phyloP scores from a whole-genome alignment of 352 stramenopile genomes.

The Phytophthora aleatoria region DNA sequence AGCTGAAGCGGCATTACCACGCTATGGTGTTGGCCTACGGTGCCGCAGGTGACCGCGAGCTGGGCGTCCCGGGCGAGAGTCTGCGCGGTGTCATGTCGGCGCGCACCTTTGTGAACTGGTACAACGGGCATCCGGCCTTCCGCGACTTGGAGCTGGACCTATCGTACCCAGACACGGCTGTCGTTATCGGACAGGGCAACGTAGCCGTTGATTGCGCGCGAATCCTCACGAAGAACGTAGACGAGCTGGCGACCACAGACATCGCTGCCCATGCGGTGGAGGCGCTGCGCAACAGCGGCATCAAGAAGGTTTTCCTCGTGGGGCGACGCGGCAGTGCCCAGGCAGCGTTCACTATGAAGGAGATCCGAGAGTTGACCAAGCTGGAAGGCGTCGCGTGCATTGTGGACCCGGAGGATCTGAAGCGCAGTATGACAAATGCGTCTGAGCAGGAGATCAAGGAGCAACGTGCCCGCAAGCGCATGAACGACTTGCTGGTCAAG shows the following conservation, averaged over 20 bases:
- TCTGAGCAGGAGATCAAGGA: constrained; percentile 90
- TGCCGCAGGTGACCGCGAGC: constrained; percentile 87
- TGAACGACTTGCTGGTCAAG: constrained; percentile 81
- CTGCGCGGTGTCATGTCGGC: constrained; percentile 83
- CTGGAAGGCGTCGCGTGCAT: constrained; percentile 81
- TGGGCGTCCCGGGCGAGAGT: constrained; percentile 89
- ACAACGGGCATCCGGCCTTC: constrained; percentile 98
- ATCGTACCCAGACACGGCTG: constrained; percentile 65
- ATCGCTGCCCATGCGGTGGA: constrained; percentile 91
- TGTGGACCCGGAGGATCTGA: constrained; percentile 89
- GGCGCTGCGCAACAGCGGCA: constrained; percentile 69
- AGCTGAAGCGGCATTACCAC: constrained; percentile 93
- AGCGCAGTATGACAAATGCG: constrained; percentile 79
- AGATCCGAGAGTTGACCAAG: constrained; percentile 91
- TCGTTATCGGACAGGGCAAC: constrained; percentile 98
- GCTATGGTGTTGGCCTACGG: constrained; percentile 96
- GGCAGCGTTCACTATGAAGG: constrained; percentile 98
- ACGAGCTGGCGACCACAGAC: constrained; percentile 92
- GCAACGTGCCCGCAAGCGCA: constrained; percentile 83
- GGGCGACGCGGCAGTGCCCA: constrained; percentile 95
- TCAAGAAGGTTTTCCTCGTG: constrained; percentile 90
- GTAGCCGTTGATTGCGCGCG: constrained; percentile 97
- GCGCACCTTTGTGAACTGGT: constrained; percentile 98
- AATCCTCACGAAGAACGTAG: constrained; percentile 92
- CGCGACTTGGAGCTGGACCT: constrained; percentile 79